These are phyloP conservation scores for Akanthomyces uredinophilus DNA, from an alignment of 2,329 filamentous ascomycete species.

Conservation along the genomic window DNA sequence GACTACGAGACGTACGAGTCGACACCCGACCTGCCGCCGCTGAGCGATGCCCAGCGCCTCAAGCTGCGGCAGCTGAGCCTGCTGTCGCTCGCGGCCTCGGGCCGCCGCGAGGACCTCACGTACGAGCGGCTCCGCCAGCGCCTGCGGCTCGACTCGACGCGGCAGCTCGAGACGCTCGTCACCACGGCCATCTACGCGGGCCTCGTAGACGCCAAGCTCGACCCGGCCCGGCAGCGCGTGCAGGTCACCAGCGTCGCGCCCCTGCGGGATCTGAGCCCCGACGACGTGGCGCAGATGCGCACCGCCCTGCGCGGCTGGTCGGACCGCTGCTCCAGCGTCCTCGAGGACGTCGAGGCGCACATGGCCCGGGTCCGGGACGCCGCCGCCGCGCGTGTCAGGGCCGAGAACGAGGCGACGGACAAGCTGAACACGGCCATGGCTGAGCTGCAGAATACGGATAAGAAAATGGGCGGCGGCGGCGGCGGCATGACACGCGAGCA, in stretches of 20 bases:
- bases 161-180: conserved; percentile 79
- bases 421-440: conserved; percentile 45
- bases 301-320: conserved; percentile 69
- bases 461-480: conserved; percentile 22
- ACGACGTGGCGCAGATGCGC: conserved; percentile 60
- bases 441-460: conserved; percentile 40
- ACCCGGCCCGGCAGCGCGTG: conserved; percentile 69
- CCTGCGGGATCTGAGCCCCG: conserved; percentile 77
- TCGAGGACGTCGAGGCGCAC: conserved; percentile 70
- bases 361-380: conserved; percentile 60
- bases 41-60: conserved; percentile 66
- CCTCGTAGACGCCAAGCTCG: conserved; percentile 75
- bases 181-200: conserved; percentile 84
- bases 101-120: conserved; percentile 50
- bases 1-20: conserved; percentile 70
- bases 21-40: conserved; percentile 53
- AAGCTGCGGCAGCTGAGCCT: conserved; percentile 92
- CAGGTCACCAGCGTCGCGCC: conserved; percentile 76
- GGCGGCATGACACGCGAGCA: conserved; percentile 15
- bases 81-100: conserved; percentile 60
- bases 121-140: conserved; percentile 64
- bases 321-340: conserved; percentile 67
- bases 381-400: conserved; percentile 52
- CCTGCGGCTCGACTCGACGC: conserved; percentile 61
- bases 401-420: conserved; percentile 42